A percentile compares a stretch with the other conserved stretches of the same genome.
Evolutionary conservation across 352 stramenopile species (phyloP).

Genomic region (Phytophthora parvispora): DNA sequence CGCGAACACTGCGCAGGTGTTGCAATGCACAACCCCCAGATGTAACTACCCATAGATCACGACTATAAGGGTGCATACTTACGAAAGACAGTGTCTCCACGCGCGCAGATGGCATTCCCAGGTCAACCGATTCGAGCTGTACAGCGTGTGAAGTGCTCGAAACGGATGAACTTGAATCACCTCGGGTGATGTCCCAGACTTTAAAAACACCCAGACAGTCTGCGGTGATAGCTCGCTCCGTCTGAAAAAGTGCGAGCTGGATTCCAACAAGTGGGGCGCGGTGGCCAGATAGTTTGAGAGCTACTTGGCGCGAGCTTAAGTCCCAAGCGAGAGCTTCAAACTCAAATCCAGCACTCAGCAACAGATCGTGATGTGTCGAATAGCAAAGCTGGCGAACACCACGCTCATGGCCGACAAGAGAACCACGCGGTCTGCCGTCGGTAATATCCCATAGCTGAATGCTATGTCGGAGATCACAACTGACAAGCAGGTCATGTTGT

Average conservation of each 20-base stretch:
- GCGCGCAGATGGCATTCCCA: slow-evolving; percentile 55
- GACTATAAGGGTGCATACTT: slow-evolving; percentile 55
- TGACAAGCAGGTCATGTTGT: slow-evolving; percentile 81
- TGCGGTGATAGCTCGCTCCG: slow-evolving; percentile 82
- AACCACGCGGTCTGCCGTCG: slow-evolving; percentile 66
- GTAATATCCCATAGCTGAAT: slow-evolving; percentile 89
- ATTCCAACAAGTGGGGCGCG: slow-evolving; percentile 80
- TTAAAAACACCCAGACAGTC: slow-evolving; percentile 83
- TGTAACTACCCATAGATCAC: slow-evolving; percentile 72
- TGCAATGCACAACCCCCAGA: slow-evolving; percentile 65
- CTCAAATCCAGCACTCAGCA: slow-evolving; percentile 89
- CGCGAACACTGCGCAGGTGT: slow-evolving; percentile 59
- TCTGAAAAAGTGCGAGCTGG: slow-evolving; percentile 78
- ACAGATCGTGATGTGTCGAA: slow-evolving; percentile 71
- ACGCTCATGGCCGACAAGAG: slow-evolving; percentile 66
- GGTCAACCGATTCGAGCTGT: slow-evolving; percentile 73
- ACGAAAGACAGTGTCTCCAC: slow-evolving; percentile 74
- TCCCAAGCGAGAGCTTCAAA: slow-evolving; percentile 90
- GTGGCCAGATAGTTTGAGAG: slow-evolving; percentile 77
- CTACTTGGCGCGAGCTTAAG: slow-evolving; percentile 76
- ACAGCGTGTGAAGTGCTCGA: slow-evolving; percentile 58
- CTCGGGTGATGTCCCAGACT: slow-evolving; percentile 86
- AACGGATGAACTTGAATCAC: slow-evolving; percentile 31
- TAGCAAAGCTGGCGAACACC: slow-evolving; percentile 88
- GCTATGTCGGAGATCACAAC: slow-evolving; percentile 73